These are phyloP conservation scores for Aspergillus sp. DNA, from an alignment of 2,329 filamentous ascomycete species.

Conservation along the genomic window DNA sequence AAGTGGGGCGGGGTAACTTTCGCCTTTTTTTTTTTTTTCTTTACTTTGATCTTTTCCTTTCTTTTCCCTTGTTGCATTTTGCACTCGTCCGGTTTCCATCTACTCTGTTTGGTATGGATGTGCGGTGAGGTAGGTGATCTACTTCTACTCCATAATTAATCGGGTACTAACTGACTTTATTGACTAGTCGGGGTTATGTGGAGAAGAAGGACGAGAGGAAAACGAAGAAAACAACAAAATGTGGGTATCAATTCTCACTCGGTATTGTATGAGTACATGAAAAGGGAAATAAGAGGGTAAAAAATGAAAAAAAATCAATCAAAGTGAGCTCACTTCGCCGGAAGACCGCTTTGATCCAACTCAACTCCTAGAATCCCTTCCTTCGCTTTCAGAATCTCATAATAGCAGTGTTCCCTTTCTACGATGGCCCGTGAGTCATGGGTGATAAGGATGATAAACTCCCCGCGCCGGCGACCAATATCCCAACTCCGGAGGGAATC, in stretches of 20 bases:
- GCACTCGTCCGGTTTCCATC: too few relatives aligned
- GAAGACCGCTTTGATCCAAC: background rate
- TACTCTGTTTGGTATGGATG: too few relatives aligned
- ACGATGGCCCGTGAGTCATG: background rate
- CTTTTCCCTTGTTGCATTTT: background rate
- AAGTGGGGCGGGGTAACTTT: background rate
- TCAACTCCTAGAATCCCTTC: conserved; percentile 6
- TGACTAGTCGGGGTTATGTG: background rate
- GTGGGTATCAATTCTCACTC: conserved; percentile 3
- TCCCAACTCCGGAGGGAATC: background rate
- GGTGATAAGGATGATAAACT: background rate
- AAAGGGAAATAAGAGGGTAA: background rate
- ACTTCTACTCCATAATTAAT: too few relatives aligned
- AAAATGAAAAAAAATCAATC: conserved; percentile 6
- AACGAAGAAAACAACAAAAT: background rate
- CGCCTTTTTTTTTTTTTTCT: background rate
- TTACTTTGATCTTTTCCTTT: background rate
- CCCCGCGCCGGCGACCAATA: background rate
- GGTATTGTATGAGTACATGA: background rate
- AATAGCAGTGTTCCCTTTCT: background rate
- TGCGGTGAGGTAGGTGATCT: too few relatives aligned
- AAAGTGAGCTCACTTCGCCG: background rate
- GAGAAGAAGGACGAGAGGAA: background rate
- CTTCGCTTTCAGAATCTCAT: background rate
- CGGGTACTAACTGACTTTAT: too few relatives aligned